Base-by-base conservation (phyloP, 1,139 yeast species). In the Spencermartinsiella ligniputridi region DNA sequence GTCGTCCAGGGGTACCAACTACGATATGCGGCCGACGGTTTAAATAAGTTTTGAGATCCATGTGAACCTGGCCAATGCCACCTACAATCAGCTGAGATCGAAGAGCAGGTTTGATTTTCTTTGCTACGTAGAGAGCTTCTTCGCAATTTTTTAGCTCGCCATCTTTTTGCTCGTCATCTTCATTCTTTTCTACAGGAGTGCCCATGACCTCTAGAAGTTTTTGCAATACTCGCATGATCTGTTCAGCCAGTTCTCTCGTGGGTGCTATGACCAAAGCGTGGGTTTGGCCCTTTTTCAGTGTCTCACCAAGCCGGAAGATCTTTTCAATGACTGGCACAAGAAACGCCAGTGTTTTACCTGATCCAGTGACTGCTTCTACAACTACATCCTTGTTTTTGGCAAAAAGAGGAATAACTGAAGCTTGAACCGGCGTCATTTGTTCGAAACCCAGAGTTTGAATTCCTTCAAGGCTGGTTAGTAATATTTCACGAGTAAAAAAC, bases 371-470 rank as follows among this genome's bases (percentile, higher is more conserved):
- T 0, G 97, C 72, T 53, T 90, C 96, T 1, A 89, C 97, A 8
- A 94, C 95, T 8, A 92, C 97, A 66, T 92, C 98, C 60, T 92
- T 92, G 57, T 90, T 85, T n/a, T 83, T 83, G 38, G 84, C 67
- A 54, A 94, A 78, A 44, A 90, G 69, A 0, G 99, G 98, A 41
- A 92, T 85, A 0, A 95, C 84, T 0, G 97, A 80, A 0, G 98
- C 98, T 62, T 92, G 99, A 0, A 92, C 98, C 0, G 99, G 97
- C 0, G 99, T 92, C 97, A 92, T 89, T 13, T 78, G 68, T 2
- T 78, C 76, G 60, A 78, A 90, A 1, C 96, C 97, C 53, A 84
- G 66, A 1, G 90, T 78, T 16, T 68, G 67, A 22, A 90, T 81
- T 84, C 24, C 57, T 44, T 15, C 57, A 58, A 41, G n/a, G 17